phyloP scores from a whole-genome alignment of 495 filamentous ascomycete species.

The Parachaetomium inaequale region DNA sequence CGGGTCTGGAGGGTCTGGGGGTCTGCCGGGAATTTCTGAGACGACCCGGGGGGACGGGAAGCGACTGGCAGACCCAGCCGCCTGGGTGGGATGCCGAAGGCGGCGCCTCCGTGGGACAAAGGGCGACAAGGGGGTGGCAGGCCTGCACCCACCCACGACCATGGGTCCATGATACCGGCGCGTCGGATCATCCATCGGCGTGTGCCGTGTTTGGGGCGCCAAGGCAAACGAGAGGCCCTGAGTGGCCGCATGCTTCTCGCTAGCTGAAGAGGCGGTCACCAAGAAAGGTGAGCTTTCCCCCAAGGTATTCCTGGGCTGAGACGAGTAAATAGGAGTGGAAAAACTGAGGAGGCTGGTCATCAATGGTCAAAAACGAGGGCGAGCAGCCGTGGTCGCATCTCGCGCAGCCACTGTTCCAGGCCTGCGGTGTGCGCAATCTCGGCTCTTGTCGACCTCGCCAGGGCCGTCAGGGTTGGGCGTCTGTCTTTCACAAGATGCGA shows the following conservation, averaged over 20 bases:
- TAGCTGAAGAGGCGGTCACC: conserved; percentile 5
- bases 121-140: not conserved
- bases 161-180: conserved; percentile 8
- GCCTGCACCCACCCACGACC: not conserved
- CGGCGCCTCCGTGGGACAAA: not conserved
- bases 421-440: conserved; percentile 5
- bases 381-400: not conserved
- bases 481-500: too few species aligned
- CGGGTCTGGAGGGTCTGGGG: not conserved
- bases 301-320: too few species aligned
- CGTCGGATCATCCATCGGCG: conserved; percentile 10
- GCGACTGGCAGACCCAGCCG: conserved; percentile 1
- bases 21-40: not conserved
- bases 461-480: not conserved
- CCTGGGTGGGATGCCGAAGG: conserved; percentile 15
- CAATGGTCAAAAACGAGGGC: not conserved
- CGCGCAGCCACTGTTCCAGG: not conserved
- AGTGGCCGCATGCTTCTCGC: conserved; percentile 1
- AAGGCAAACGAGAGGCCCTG: not conserved
- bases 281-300: not conserved
- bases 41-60: not conserved
- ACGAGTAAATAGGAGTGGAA: too few species aligned
- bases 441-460: not conserved
- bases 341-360: not conserved
- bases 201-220: not conserved